Evolutionary conservation across 441 rosid genomes (phyloP), one percentile per base, ranked within the genome.

Genomic region (Metrosideros polymorpha): DNA sequence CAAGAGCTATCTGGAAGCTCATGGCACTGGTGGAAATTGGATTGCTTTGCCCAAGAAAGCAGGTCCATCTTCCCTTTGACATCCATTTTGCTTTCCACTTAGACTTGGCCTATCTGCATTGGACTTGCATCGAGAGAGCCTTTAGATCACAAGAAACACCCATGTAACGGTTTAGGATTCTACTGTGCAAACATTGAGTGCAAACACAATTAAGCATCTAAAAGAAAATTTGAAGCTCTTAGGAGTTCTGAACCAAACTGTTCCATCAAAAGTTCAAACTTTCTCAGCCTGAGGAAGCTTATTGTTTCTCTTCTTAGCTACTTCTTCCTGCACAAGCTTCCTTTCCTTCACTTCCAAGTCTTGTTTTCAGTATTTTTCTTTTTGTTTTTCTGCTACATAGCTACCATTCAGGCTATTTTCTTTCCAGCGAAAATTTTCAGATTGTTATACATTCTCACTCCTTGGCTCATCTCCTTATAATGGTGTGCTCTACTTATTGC

Each of bases 1-100:
- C 86, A 93, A 88, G 85, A 86, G 89, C 85, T 93, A 90, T 50
- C 84, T 94, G 32, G 89, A 93, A 52, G 79, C 89, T 63, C 91
- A 93, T 84, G 96, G 96, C 88, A 92, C 93, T 59, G 95, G 92
- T 39, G 94, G 94, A 43, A 94, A 94, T 90, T 94, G 97, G 97
- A 93, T 93, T 83, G 91, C 97, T 87, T 87, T 94, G 86, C 97
- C 97, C 50, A 92, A 90, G 86, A 94, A 94, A 91, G 94, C 94
- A 59, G 95, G 97, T 93, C 85, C 42, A 12, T 54, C 32, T 22
- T 27, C 39, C 35, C 84, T 82, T 32, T 82, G 56, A 50, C 18
- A 50, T 15, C 59, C 57, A 47, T 22, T 50, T 29, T 52, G 27
- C 24, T 52, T 35, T 32, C 77, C 77, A 2, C 45, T 61, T 7